A percentile compares a stretch with the other conserved stretches of the same genome.
Evolutionary conservation across 306 rosid genomes (phyloP).

Genomic region (Quercus robur): DNA sequence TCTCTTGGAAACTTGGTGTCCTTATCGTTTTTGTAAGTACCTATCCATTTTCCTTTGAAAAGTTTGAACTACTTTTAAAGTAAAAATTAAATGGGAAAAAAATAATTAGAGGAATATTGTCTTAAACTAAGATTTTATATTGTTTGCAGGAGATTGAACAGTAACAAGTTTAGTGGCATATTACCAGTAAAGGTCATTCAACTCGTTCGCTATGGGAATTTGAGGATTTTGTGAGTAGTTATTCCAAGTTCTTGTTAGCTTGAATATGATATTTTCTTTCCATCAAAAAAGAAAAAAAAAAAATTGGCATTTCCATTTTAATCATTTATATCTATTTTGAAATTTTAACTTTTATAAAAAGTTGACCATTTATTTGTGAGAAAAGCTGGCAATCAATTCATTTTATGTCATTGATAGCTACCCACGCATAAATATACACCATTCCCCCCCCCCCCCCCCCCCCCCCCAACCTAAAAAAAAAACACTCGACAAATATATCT

Average conservation of each 20-base stretch:
- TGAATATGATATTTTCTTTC: background rate
- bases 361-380: too few species aligned
- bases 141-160: constrained; percentile 23
- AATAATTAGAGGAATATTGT: background rate
- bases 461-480: too few species aligned
- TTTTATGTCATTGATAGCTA: too few species aligned
- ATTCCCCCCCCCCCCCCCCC: too few species aligned
- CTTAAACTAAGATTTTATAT: background rate
- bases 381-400: too few species aligned
- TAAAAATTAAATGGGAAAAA: too few species aligned
- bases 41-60: background rate
- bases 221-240: constrained; percentile 20
- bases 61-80: background rate
- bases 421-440: too few species aligned
- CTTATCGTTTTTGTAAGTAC: constrained; percentile 24
- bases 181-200: constrained; percentile 18
- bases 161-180: constrained; percentile 18
- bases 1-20: constrained; percentile 24
- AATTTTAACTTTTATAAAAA: too few species aligned
- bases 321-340: too few species aligned
- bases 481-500: too few species aligned
- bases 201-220: constrained; percentile 21
- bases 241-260: background rate
- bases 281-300: too few species aligned
- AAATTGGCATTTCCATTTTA: too few species aligned